Conservation (phyloP, 805 yeast genomes). For the Candida silvicultrix region DNA sequence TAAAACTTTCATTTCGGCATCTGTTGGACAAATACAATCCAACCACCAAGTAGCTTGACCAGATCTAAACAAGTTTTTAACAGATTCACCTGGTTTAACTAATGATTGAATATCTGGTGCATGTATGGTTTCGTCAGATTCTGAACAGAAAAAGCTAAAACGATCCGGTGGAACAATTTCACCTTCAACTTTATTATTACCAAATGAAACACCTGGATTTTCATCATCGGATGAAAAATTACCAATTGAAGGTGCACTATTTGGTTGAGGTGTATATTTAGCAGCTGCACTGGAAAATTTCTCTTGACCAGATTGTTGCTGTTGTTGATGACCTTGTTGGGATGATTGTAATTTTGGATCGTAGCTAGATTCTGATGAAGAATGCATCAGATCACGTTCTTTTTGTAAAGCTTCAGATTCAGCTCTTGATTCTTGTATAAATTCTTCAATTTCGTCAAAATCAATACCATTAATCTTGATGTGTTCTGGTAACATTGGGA, state of each 20-base stretch:
- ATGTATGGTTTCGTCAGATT: slow-evolving; percentile 81
- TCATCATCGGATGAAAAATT: slow-evolving; percentile 4
- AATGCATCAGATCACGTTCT: slow-evolving; percentile 9
- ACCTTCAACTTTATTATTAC: slow-evolving; percentile 31
- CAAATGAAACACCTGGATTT: slow-evolving; percentile 32
- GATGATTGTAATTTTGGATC: slow-evolving; percentile 27
- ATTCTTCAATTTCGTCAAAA: slow-evolving; percentile 84
- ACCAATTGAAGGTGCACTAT: slow-evolving; percentile 7
- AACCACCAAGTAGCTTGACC: slow-evolving; percentile 92
- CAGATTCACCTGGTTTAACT: slow-evolving; percentile 55
- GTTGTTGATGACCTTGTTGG: too few species aligned
- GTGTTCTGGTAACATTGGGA: slow-evolving; percentile 77
- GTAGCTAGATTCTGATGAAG: slow-evolving; percentile 28
- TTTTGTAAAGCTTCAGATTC: slow-evolving; percentile 31
- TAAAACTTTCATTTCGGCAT: slow-evolving; percentile 85
- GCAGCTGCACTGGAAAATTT: slow-evolving; percentile 41
- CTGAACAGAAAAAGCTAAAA: slow-evolving; percentile 77
- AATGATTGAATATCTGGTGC: slow-evolving; percentile 82
- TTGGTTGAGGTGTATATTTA: slow-evolving; percentile 49
- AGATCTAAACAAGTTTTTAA: slow-evolving; percentile 62
- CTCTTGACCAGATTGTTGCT: background rate
- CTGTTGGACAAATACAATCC: slow-evolving; percentile 91
- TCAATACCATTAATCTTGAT: slow-evolving; percentile 72
- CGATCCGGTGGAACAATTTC: slow-evolving; percentile 54
- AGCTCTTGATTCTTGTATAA: slow-evolving; percentile 54